Percentiles rank a stretch among this genome's conserved stretches.
phyloP scores from a whole-genome alignment of 768 basidiomycete species.

The Kockovaella imperatae region DNA sequence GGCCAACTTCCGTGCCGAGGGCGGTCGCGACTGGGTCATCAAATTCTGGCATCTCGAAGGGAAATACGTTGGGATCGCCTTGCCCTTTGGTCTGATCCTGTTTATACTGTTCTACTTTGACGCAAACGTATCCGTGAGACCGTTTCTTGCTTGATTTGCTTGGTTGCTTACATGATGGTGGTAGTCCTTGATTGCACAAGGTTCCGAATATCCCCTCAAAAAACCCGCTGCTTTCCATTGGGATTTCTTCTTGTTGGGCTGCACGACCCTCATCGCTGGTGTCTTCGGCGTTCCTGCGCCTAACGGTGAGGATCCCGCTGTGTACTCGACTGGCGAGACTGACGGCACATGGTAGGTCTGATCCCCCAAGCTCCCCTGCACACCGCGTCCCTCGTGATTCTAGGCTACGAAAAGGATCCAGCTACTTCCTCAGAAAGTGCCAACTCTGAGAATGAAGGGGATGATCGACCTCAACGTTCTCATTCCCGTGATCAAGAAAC shows the following conservation, averaged over 20 bases:
- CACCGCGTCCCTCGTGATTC: conserved; percentile 68
- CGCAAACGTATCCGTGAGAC: conserved; percentile 77
- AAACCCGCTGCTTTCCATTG: conserved; percentile 63
- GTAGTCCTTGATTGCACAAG: conserved; percentile 85
- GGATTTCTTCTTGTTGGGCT: conserved; percentile 84
- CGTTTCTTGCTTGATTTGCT: not conserved
- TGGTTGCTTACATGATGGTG: not conserved
- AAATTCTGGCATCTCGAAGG: conserved; percentile 78
- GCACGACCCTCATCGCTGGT: conserved; percentile 70
- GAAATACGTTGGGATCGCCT: conserved; percentile 80
- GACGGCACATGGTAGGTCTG: conserved; percentile 36
- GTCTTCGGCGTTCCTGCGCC: conserved; percentile 42
- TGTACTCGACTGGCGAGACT: not conserved
- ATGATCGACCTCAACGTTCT: not conserved
- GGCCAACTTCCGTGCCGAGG: conserved; percentile 61
- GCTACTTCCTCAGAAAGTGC: conserved; percentile 11
- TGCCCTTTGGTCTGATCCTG: conserved; percentile 80
- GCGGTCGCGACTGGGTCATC: conserved; percentile 70
- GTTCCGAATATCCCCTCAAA: conserved; percentile 75
- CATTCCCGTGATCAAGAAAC: conserved; percentile 8
- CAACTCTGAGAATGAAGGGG: conserved; percentile 3
- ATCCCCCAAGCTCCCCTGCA: conserved; percentile 75
- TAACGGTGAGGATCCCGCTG: conserved; percentile 22
- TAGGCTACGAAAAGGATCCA: conserved; percentile 47
- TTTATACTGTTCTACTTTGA: conserved; percentile 95